Conservation (phyloP, 2,329 filamentous ascomycete species). For the Drechmeria coniospora region DNA sequence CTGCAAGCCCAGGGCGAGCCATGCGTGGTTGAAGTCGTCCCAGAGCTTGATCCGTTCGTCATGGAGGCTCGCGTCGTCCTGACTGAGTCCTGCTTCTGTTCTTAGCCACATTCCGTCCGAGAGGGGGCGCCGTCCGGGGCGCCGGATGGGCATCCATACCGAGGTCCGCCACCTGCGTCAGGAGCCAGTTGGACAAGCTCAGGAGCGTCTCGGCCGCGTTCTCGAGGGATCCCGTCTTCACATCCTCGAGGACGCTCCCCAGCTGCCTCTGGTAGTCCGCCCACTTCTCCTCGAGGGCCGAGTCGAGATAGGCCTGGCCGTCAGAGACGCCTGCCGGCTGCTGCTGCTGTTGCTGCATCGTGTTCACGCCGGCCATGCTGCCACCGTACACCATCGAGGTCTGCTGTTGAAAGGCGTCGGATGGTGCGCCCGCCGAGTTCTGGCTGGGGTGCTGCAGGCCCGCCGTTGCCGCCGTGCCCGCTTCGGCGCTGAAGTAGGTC, state of each 20-base stretch:
- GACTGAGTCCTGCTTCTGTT: conserved; percentile 52
- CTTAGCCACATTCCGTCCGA: conserved; percentile 9
- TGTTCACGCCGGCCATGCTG: conserved; percentile 29
- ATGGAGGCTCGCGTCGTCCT: conserved; percentile 65
- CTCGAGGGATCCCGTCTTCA: conserved; percentile 36
- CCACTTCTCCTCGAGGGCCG: conserved; percentile 53
- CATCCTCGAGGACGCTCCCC: conserved; percentile 54
- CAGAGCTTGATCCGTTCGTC: conserved; percentile 69
- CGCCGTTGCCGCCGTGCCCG: conserved; percentile 35
- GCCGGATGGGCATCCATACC: conserved; percentile 24
- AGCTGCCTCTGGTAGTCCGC: conserved; percentile 46
- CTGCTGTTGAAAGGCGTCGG: conserved; percentile 48
- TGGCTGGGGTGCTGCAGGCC: conserved; percentile 31
- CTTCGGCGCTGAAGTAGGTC: conserved; percentile 50
- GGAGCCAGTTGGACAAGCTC: conserved; percentile 37
- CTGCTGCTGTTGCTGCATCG: conserved; percentile 20
- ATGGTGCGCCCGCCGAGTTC: conserved; percentile 30
- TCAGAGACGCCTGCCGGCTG: conserved; percentile 29
- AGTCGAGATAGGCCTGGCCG: conserved; percentile 39
- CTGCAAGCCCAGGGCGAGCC: conserved; percentile 69
- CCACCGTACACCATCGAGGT: conserved; percentile 37
- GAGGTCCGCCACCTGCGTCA: conserved; percentile 38
- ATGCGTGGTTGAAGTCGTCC: conserved; percentile 89
- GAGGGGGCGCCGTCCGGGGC: too few species aligned
- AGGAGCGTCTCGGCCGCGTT: conserved; percentile 36